Percentiles rank a stretch among this genome's conserved stretches.
phyloP scores from a whole-genome alignment of 345 rosid genomes.

The Salix brachista region DNA sequence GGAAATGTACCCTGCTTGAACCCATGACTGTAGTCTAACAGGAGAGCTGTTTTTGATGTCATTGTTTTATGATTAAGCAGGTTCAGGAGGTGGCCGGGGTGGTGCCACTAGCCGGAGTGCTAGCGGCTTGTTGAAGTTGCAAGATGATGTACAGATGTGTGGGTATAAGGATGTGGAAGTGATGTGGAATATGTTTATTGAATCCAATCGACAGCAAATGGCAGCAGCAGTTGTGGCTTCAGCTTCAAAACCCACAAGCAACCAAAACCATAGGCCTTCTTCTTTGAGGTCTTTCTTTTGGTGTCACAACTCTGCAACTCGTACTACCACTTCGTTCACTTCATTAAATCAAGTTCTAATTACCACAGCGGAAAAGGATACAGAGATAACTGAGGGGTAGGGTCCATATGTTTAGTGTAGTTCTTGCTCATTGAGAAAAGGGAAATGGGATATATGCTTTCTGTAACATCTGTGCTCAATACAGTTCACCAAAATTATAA shows the following conservation, averaged over 20 bases:
- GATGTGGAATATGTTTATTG: neutral
- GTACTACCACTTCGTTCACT: neutral
- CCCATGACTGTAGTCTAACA: neutral
- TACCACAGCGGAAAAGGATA: neutral
- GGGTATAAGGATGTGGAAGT: neutral
- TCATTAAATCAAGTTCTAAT: neutral
- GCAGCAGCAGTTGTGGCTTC: neutral
- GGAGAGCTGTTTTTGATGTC: neutral
- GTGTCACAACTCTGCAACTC: neutral
- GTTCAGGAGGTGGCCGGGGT: neutral
- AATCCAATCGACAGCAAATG: neutral
- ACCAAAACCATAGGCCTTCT: neutral
- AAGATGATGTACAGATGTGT: neutral
- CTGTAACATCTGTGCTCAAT: neutral
- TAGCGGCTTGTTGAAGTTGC: neutral
- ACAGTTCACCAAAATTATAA: neutral
- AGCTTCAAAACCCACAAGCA: neutral
- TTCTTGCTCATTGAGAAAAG: neutral
- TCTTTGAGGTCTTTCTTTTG: neutral
- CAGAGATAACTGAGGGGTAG: neutral
- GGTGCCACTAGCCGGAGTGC: neutral
- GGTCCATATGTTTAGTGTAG: neutral
- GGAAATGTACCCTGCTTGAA: neutral
- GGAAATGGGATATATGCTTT: neutral
- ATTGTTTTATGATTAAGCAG: neutral